phyloP scores from a whole-genome alignment of 768 basidiomycete genomes.

The Termitomyces bulborhizus region DNA sequence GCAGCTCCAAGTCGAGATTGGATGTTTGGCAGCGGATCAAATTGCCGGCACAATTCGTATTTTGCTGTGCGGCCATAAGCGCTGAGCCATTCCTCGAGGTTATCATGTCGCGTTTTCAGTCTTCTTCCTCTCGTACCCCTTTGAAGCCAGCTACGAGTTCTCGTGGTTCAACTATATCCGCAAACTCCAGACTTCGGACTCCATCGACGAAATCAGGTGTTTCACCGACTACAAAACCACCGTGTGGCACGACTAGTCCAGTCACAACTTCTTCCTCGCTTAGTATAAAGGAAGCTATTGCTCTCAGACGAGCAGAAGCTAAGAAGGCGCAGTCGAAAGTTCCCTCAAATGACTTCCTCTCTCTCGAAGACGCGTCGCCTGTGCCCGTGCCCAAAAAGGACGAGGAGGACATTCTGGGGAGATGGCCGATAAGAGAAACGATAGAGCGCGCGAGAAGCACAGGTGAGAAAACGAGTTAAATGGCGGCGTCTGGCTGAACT shows the following conservation, averaged over 20 bases:
- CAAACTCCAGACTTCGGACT: conserved; percentile 16
- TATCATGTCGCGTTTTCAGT: conserved; percentile 29
- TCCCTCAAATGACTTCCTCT: conserved; percentile 28
- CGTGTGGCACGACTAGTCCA: conserved; percentile 1
- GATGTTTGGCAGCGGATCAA: neutral
- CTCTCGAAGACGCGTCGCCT: conserved; percentile 46
- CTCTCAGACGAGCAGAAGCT: conserved; percentile 70
- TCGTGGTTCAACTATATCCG: conserved; percentile 13
- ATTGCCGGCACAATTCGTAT: neutral
- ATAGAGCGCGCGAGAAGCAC: conserved; percentile 75
- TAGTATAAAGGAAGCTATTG: conserved; percentile 74
- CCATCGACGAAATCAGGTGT: conserved; percentile 16
- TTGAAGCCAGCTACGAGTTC: conserved; percentile 23
- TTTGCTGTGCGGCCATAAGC: neutral
- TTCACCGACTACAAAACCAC: conserved; percentile 14
- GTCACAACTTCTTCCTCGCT: conserved; percentile 17
- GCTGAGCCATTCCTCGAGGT: neutral
- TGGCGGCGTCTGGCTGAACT: conserved; percentile 33
- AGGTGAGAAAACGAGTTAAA: conserved; percentile 42
- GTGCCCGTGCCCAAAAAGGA: conserved; percentile 23
- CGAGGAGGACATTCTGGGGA: conserved; percentile 53
- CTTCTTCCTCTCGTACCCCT: conserved; percentile 23
- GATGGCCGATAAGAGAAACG: conserved; percentile 63
- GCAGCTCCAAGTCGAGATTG: too few species aligned
- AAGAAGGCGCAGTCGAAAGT: conserved; percentile 46